Percentiles rank a stretch among this genome's conserved stretches.
Evolutionary conservation across 441 rosid species (phyloP).

Genomic region (Erysimum cheiri): DNA sequence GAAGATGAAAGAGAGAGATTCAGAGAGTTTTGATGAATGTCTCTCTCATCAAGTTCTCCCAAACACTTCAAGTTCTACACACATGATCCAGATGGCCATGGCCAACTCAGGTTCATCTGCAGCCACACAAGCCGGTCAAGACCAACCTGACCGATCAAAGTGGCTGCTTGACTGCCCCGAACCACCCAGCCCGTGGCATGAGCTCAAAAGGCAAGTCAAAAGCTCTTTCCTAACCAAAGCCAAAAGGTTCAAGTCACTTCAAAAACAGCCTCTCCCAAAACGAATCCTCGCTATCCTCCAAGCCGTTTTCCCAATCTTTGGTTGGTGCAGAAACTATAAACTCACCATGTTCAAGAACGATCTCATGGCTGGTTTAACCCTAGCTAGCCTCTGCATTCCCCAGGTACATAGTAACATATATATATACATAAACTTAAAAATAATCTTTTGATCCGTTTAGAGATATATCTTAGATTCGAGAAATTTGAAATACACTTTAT

Average conservation of each 20-base stretch:
- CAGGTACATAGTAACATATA: conserved; percentile 54
- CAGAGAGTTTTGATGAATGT: conserved; percentile 42
- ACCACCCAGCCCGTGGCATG: conserved; percentile 70
- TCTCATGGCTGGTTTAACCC: conserved; percentile 86
- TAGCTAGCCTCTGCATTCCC: conserved; percentile 97
- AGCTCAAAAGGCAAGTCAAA: conserved; percentile 53
- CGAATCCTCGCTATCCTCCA: conserved; percentile 48
- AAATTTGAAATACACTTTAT: background rate
- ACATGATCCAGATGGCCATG: conserved; percentile 52
- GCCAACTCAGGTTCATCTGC: conserved; percentile 38
- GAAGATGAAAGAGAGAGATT: conserved; percentile 44
- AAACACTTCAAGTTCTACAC: conserved; percentile 88
- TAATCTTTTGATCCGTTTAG: background rate
- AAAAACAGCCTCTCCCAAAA: conserved; percentile 47
- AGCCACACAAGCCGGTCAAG: conserved; percentile 33
- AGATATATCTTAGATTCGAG: conserved; percentile 14
- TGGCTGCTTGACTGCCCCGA: conserved; percentile 77
- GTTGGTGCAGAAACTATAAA: conserved; percentile 69
- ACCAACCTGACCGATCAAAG: conserved; percentile 47
- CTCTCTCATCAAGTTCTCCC: conserved; percentile 57
- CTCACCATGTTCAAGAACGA: conserved; percentile 69
- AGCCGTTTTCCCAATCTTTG: conserved; percentile 68
- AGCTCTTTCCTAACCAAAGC: conserved; percentile 48
- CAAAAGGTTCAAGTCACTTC: conserved; percentile 44
- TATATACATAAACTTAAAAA: background rate